Percentiles rank a stretch among this genome's conserved stretches.
phyloP scores from a whole-genome alignment of 2,329 filamentous ascomycete species.

The Aaosphaeria arxii region DNA sequence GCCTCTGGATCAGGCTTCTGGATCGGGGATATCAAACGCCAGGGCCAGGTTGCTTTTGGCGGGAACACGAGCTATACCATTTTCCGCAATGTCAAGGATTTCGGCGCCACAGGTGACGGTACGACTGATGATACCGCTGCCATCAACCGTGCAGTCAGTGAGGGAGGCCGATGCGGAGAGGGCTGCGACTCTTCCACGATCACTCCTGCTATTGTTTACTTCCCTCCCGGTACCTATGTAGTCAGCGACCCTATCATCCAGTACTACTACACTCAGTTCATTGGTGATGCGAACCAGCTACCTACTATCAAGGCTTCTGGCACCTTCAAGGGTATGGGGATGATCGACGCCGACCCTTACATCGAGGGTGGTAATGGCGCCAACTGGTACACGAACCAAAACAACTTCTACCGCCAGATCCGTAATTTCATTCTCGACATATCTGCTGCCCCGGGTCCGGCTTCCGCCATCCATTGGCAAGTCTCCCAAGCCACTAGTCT shows the following conservation, averaged over 20 bases:
- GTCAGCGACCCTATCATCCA: slow-evolving; percentile 77
- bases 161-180: slow-evolving; percentile 68
- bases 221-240: slow-evolving; percentile 82
- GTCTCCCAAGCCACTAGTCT: slow-evolving; percentile 63
- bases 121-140: slow-evolving; percentile 79
- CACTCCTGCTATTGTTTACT: slow-evolving; percentile 86
- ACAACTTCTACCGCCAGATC: slow-evolving; percentile 56
- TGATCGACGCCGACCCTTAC: slow-evolving; percentile 89
- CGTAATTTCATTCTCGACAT: slow-evolving; percentile 54
- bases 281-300: slow-evolving; percentile 71
- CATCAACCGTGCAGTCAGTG: slow-evolving; percentile 79
- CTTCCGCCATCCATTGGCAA: slow-evolving; percentile 63
- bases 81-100: slow-evolving; percentile 50
- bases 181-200: slow-evolving; percentile 81
- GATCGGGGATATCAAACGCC: slow-evolving; percentile 66
- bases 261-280: slow-evolving; percentile 90
- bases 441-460: slow-evolving; percentile 33
- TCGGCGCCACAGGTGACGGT: slow-evolving; percentile 54
- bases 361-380: slow-evolving; percentile 54
- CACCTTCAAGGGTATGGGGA: slow-evolving; percentile 75
- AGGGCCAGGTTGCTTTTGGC: slow-evolving; percentile 66
- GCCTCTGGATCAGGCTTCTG: slow-evolving; percentile 56
- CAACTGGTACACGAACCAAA: slow-evolving; percentile 53
- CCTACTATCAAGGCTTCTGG: slow-evolving; percentile 68
- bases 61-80: slow-evolving; percentile 58